Conservation (phyloP, 2,329 filamentous ascomycete genomes). For the Fusarium falciforme region DNA sequence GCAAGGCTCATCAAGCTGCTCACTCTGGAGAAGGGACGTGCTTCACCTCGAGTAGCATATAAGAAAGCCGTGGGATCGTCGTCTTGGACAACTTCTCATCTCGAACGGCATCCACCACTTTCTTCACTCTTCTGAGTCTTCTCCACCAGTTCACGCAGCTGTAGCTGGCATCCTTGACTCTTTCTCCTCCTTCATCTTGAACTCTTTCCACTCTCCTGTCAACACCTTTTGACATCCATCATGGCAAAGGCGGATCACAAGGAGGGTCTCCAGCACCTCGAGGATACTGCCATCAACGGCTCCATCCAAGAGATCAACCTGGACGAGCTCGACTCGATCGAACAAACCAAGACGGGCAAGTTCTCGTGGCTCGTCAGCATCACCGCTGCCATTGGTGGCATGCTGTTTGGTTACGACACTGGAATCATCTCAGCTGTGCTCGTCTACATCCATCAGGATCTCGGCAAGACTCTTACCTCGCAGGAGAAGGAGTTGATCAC, state of each 20-base stretch:
- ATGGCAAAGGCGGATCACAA: constrained; percentile 38
- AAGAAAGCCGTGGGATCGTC: constrained; percentile 27
- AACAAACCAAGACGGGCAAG: constrained; percentile 39
- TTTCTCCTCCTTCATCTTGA: not conserved
- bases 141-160: not conserved
- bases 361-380: constrained; percentile 43
- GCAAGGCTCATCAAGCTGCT: not conserved
- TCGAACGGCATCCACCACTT: constrained; percentile 17
- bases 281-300: constrained; percentile 21
- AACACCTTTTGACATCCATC: constrained; percentile 9
- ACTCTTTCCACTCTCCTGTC: not conserved
- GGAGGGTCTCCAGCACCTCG: constrained; percentile 35
- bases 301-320: constrained; percentile 34
- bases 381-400: constrained; percentile 50
- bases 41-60: constrained; percentile 29
- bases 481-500: constrained; percentile 64
- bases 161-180: not conserved
- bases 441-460: constrained; percentile 42
- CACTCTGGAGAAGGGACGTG: constrained; percentile 16
- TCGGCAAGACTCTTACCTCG: constrained; percentile 53
- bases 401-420: constrained; percentile 52
- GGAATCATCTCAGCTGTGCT: constrained; percentile 53
- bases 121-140: not conserved
- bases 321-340: constrained; percentile 42
- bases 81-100: constrained; percentile 4